Evolutionary conservation across 495 filamentous ascomycete species (phyloP).

Genomic region (Tuber microsphaerosporum): DNA sequence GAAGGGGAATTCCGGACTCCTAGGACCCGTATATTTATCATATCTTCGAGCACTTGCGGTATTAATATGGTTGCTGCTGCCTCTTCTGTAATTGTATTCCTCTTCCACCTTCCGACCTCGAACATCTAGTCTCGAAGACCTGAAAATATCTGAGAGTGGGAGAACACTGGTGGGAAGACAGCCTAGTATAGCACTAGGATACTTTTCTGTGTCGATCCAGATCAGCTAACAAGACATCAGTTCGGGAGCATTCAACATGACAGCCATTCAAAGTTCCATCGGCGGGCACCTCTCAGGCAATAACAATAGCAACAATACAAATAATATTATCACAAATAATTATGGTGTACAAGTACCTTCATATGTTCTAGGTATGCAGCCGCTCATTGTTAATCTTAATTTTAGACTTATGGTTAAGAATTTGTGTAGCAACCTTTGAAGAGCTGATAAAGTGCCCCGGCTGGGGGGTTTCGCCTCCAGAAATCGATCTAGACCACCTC

Average conservation of each 20-base stretch:
- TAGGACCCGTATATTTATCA: no score
- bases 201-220: neutral
- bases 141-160: neutral
- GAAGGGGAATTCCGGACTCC: no score
- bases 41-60: no score
- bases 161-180: neutral
- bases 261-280: neutral
- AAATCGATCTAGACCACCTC: neutral
- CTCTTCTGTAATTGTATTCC: no score
- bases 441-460: neutral
- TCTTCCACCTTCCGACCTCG: neutral
- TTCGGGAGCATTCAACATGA: neutral
- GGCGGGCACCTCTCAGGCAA: neutral
- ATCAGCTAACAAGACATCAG: neutral
- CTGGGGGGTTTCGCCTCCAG: neutral
- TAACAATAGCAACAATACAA: neutral
- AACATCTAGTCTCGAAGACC: neutral
- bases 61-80: no score
- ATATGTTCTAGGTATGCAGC: neutral
- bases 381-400: neutral
- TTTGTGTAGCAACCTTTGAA: neutral
- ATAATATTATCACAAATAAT: neutral
- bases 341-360: neutral
- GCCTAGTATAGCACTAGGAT: neutral
- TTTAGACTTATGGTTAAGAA: neutral